phyloP scores from a whole-genome alignment of 164 flowering plant species.

The Litsea cubeba region DNA sequence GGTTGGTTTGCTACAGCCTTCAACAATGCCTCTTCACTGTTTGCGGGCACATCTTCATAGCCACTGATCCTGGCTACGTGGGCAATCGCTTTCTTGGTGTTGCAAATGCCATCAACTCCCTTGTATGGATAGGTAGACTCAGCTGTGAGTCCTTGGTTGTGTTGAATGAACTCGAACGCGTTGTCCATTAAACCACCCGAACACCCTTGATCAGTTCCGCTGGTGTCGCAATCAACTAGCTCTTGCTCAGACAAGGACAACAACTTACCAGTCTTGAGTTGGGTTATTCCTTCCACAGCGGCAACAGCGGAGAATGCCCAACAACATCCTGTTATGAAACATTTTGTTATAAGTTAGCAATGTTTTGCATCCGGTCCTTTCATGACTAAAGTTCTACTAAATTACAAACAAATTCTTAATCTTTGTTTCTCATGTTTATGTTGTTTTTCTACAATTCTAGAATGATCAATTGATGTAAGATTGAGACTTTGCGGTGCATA shows the following conservation, averaged over 20 bases:
- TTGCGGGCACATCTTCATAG: slow-evolving; percentile 8
- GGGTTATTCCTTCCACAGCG: slow-evolving; percentile 11
- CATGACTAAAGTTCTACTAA: too few species aligned
- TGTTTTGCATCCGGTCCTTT: too few species aligned
- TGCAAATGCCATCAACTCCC: slow-evolving; percentile 18
- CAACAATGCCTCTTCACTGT: slow-evolving; percentile 5
- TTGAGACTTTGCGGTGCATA: too few species aligned
- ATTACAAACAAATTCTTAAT: too few species aligned
- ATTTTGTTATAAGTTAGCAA: not conserved
- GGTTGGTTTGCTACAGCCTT: slow-evolving; percentile 14
- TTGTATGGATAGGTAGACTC: slow-evolving; percentile 28
- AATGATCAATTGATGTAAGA: too few species aligned
- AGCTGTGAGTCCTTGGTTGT: slow-evolving; percentile 24
- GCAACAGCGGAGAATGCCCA: slow-evolving; percentile 20
- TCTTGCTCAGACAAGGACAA: slow-evolving; percentile 17
- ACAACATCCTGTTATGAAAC: slow-evolving; percentile 8
- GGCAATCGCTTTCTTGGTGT: not conserved
- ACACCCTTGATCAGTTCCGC: slow-evolving; percentile 13
- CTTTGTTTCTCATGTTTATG: too few species aligned
- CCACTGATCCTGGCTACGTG: slow-evolving; percentile 7
- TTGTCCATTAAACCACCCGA: slow-evolving; percentile 23
- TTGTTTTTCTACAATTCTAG: too few species aligned
- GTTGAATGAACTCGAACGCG: slow-evolving; percentile 20
- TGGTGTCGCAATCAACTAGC: slow-evolving; percentile 18
- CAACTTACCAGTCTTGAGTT: slow-evolving; percentile 9